Evolutionary conservation across 2,329 filamentous ascomycete genomes (phyloP), one percentile per base, ranked within the genome.

Genomic region (Fusarium sp.): DNA sequence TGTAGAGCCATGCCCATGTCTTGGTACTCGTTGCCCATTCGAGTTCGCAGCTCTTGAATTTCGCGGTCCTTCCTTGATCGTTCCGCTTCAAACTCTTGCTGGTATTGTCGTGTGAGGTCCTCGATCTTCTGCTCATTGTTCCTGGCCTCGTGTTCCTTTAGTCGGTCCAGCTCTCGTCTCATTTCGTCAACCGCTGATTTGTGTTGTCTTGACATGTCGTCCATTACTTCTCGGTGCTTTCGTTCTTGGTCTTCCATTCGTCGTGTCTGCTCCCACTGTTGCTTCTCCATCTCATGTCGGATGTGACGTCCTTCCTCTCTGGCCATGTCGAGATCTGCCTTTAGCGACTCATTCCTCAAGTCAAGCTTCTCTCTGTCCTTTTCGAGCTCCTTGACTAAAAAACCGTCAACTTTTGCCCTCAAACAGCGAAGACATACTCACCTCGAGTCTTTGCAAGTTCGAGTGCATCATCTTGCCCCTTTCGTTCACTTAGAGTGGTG

Each of bases 401-500:
- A 40, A 6, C 6, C 15, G 69, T 37, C 72, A 47, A n/a, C 2
- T 1, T 15, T 30, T 37, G 11, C 1, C 11, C 14, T 12, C 1
- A 11, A 1, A 15, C 20, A 2, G 0, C 1, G n/a, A 9, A 10
- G 12, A 14, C 12, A 20, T 63, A 84, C 90, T 75, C 86, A 97
- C 94, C 90, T 88, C 92, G 90, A 61, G 87, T 88, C 80, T 96
- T 97, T 74, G 94, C 93, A 11, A 94, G 77, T 17, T 92, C 90
- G 54, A 97, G 87, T 1, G 92, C 90, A 71, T 97, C 93, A 76
- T 96, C 94, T 70, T 95, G 86, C 6, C 87, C 89, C 66, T 89
- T 92, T 76, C 90, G 91, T 64, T 94, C 91, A 45, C 88, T 89
- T 12, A 92, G 88, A 25, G 93, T 91, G 35, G 88, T 88, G 68